These are phyloP conservation scores for Samsoniella hepiali DNA, from an alignment of 2,329 filamentous ascomycete genomes.

Conservation along the genomic window DNA sequence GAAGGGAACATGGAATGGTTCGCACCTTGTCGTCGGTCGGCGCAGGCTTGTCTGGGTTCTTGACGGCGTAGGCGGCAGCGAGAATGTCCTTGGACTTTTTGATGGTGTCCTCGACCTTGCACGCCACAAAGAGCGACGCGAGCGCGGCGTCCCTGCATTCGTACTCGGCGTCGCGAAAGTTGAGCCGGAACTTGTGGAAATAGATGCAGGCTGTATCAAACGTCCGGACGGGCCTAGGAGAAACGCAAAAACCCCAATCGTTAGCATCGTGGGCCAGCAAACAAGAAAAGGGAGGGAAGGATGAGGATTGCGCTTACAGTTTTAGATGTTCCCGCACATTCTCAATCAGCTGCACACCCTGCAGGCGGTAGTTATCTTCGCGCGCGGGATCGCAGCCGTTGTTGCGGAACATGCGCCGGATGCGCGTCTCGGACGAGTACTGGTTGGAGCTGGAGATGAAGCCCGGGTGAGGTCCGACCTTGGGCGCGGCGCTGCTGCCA, in stretches of 20 bases:
- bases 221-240: slow-evolving; percentile 73
- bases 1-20: background rate
- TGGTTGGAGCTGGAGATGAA: slow-evolving; percentile 54
- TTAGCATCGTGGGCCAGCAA: background rate
- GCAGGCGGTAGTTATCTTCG: slow-evolving; percentile 76
- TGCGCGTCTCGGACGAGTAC: slow-evolving; percentile 77
- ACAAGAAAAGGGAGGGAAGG: too few species aligned
- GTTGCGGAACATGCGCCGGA: slow-evolving; percentile 68
- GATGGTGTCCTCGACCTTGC: slow-evolving; percentile 96
- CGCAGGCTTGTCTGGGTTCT: slow-evolving; percentile 62
- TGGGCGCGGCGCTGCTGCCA: slow-evolving; percentile 17
- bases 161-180: slow-evolving; percentile 82
- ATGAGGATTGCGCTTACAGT: slow-evolving; percentile 54
- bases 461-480: slow-evolving; percentile 45
- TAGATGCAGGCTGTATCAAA: slow-evolving; percentile 90
- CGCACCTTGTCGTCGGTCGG: slow-evolving; percentile 79
- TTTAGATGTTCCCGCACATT: slow-evolving; percentile 74
- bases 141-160: slow-evolving; percentile 83
- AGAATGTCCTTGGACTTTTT: slow-evolving; percentile 95
- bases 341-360: slow-evolving; percentile 87
- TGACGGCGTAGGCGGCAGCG: slow-evolving; percentile 84
- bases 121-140: slow-evolving; percentile 85
- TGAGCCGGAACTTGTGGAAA: slow-evolving; percentile 88
- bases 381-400: slow-evolving; percentile 71
- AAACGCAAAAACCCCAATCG: background rate